Evolutionary conservation across 2,329 filamentous ascomycete species (phyloP), one percentile per base, ranked within the genome.

Genomic region (Aspergillus awamori): DNA sequence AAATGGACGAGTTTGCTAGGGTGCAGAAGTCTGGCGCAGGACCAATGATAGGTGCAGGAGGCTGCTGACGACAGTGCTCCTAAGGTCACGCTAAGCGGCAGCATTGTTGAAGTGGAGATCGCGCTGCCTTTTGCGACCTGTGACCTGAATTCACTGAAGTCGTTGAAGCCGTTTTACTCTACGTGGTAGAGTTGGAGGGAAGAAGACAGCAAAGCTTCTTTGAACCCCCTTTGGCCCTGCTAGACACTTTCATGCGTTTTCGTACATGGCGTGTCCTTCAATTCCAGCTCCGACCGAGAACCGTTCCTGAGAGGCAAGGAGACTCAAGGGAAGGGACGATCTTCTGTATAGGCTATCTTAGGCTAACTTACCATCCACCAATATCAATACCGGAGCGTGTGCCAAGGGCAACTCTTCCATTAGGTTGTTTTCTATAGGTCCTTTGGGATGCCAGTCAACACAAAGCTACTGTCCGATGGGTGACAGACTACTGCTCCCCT

Each of bases 11-110:
- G n/a, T 8, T 30, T 51, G 24, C 24, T 28, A 51, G 22, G 24
- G 47, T 33, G 15, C 49, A 33, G 36, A 22, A 22, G 28, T 30
- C 11, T 13, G 36, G 13, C 26, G 6, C 47, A 48, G 26, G 10
- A 17, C 56, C 45, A 58, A 58, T 58, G 38, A 53, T 48, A 28
- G 11, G 8, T 49, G 55, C 55, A 41, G 45, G 43, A 26, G 33
- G 47, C 56, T 41, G 47, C 56, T 53, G 22, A 45, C 48, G 30
- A 26, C 17, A 15, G 39, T 28, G 15, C 11, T 45, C 28, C 38
- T 28, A 55, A 45, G 17, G 53, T 55, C n/a, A 45, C 51, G n/a
- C 33, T 38, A 33, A 41, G 33, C 36, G 22, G 53, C 41, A 43
- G 53, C 28, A 24, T 28, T 33, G 33, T 38, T 53, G 5, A 53